Evolutionary conservation across 345 rosid genomes (phyloP).

Genomic region (Microcos paniculata): DNA sequence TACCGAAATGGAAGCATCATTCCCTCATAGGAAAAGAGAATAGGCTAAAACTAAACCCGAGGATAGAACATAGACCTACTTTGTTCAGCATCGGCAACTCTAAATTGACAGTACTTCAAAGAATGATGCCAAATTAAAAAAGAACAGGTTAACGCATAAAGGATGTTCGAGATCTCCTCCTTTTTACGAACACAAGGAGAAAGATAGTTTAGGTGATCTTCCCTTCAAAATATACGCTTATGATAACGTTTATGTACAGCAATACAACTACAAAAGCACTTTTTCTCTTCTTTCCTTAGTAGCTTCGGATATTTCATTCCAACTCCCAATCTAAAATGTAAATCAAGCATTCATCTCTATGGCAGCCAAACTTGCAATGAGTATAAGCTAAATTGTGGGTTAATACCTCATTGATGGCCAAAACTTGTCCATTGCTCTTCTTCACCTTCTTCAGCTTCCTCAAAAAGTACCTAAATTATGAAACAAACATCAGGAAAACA

Average conservation of each 20-base stretch:
- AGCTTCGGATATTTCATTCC: not conserved
- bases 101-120: no score
- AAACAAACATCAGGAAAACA: not conserved
- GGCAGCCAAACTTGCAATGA: no score
- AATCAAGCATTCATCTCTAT: not conserved
- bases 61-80: no score
- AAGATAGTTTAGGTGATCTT: not conserved
- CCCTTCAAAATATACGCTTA: not conserved
- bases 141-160: no score
- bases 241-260: not conserved
- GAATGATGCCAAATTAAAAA: no score
- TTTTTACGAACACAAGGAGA: not conserved
- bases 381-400: not conserved
- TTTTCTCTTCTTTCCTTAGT: not conserved
- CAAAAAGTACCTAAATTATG: slow-evolving; percentile 41
- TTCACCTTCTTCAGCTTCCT: slow-evolving; percentile 59
- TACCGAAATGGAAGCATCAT: no score
- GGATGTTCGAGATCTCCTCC: not conserved
- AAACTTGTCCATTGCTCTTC: slow-evolving; percentile 53
- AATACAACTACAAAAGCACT: not conserved
- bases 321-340: not conserved
- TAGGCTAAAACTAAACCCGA: no score
- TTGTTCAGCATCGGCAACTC: no score
- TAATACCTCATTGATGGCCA: slow-evolving; percentile 55
- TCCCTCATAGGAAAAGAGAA: no score